Conservation (phyloP, 345 rosid species). For the Nasturtium officinale region DNA sequence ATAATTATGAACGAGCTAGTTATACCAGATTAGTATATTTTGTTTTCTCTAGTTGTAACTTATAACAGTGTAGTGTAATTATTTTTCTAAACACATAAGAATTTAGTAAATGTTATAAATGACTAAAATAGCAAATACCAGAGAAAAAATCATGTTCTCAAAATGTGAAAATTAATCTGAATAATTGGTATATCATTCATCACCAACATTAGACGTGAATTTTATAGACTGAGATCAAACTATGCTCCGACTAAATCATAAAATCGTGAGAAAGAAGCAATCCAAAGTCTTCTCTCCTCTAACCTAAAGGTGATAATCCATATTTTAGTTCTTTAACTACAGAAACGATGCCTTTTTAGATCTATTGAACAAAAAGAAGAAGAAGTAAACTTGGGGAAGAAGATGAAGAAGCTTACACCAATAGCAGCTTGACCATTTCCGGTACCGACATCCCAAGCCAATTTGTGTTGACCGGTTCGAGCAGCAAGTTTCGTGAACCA, state of each 20-base stretch:
- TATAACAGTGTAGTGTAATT: neutral
- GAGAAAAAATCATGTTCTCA: neutral
- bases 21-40: neutral
- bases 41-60: neutral
- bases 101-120: neutral
- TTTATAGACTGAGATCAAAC: neutral
- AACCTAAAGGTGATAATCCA: neutral
- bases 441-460: conserved; percentile 73
- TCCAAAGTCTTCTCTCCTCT: neutral
- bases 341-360: neutral
- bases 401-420: conserved; percentile 47
- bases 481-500: conserved; percentile 63
- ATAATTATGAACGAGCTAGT: neutral
- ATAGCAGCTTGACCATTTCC: conserved; percentile 73
- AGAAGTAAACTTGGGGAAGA: conserved; percentile 17
- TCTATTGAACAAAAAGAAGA: neutral
- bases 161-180: neutral
- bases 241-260: neutral
- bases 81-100: neutral
- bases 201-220: neutral
- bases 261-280: neutral
- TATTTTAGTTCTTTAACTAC: neutral
- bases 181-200: neutral
- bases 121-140: neutral
- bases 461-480: conserved; percentile 51